phyloP scores from a whole-genome alignment of 106 monocot genomes.

The Phalaenopsis aphrodite region DNA sequence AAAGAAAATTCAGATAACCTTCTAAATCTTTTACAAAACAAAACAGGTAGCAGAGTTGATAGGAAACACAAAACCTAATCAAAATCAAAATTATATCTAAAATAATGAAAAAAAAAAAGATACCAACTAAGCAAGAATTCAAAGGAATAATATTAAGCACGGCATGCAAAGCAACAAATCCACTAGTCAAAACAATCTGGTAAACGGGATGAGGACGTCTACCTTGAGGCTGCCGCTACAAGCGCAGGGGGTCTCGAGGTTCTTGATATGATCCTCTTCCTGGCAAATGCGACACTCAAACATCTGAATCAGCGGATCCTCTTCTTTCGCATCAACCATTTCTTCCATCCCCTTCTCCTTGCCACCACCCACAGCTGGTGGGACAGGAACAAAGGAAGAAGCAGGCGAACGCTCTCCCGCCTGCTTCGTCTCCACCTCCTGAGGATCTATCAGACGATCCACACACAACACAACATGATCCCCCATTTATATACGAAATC shows the following conservation, averaged over 20 bases:
- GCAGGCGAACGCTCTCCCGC: background rate
- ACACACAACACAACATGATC: slow-evolving; percentile 33
- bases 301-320: slow-evolving; percentile 61
- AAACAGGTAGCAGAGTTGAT: no score
- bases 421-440: background rate
- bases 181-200: background rate
- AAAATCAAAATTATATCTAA: background rate
- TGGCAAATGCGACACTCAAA: slow-evolving; percentile 93
- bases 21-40: no score
- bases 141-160: background rate
- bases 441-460: slow-evolving; percentile 8
- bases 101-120: background rate
- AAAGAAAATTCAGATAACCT: no score
- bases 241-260: slow-evolving; percentile 81
- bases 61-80: background rate
- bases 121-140: background rate
- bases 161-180: background rate
- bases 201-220: background rate
- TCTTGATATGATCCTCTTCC: slow-evolving; percentile 83
- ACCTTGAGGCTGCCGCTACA: slow-evolving; percentile 97
- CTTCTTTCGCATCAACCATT: slow-evolving; percentile 26
- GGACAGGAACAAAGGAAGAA: background rate
- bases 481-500: slow-evolving; percentile 16
- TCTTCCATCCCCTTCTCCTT: background rate
- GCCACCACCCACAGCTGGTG: no score